Percentiles rank a stretch among this genome's conserved stretches.
Evolutionary conservation across 192 early-diverging fungal genomes (phyloP).

Genomic region (Linnemannia hyalina): DNA sequence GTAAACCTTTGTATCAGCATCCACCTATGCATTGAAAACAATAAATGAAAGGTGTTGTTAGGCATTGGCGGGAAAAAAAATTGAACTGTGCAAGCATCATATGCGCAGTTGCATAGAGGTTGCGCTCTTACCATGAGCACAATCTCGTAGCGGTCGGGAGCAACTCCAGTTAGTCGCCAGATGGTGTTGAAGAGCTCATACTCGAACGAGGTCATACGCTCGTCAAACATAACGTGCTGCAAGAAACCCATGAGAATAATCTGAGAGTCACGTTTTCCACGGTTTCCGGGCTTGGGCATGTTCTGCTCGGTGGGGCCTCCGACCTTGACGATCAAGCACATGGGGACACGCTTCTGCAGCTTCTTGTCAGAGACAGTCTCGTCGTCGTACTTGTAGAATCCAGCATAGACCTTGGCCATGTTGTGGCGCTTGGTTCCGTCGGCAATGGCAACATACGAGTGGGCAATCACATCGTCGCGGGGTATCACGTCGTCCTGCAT

Average conservation of each 20-base stretch:
- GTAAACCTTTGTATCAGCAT: constrained; percentile 89
- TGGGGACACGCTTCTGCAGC: constrained; percentile 71
- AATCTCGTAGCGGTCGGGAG: constrained; percentile 84
- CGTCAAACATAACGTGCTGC: constrained; percentile 81
- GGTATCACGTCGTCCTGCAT: constrained; percentile 69
- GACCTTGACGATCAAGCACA: constrained; percentile 78
- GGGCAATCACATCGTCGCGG: constrained; percentile 66
- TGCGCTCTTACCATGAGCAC: constrained; percentile 69
- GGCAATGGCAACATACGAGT: constrained; percentile 76
- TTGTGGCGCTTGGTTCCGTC: constrained; percentile 79
- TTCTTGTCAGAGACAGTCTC: constrained; percentile 63
- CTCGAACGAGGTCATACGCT: constrained; percentile 92
- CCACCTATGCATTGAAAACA: constrained; percentile 64
- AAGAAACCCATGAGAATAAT: constrained; percentile 94
- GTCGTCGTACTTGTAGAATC: constrained; percentile 72
- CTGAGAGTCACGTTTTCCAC: constrained; percentile 96
- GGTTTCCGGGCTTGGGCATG: constrained; percentile 80
- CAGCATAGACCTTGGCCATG: constrained; percentile 83
- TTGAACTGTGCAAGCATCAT: too few species aligned
- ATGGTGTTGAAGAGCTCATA: constrained; percentile 91
- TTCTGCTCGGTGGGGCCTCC: constrained; percentile 74
- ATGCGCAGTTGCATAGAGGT: not conserved
- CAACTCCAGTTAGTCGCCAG: constrained; percentile 79
- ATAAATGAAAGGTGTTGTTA: too few species aligned
- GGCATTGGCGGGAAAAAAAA: too few species aligned